Conservation (phyloP, 805 yeast genomes). For the Yarrowia alimentaria region DNA sequence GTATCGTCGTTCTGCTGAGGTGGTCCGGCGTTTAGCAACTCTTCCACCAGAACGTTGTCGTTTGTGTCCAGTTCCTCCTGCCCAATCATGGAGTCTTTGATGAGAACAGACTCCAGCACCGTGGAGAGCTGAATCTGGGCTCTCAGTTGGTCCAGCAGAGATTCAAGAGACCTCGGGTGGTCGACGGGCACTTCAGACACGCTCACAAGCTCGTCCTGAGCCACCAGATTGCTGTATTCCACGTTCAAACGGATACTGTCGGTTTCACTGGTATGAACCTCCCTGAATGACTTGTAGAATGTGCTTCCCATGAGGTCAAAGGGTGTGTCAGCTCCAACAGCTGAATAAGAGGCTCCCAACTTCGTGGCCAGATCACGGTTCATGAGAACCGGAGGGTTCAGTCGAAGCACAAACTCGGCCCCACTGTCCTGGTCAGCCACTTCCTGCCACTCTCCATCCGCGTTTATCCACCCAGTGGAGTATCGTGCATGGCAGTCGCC, state of each 20-base stretch:
- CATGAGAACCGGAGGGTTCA: slow-evolving; percentile 41
- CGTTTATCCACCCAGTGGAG: slow-evolving; percentile 34
- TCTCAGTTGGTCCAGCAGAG: slow-evolving; percentile 33
- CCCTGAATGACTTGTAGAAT: slow-evolving; percentile 17
- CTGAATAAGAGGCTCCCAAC: slow-evolving; percentile 26
- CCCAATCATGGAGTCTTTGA: slow-evolving; percentile 7
- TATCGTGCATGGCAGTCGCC: slow-evolving; percentile 27
- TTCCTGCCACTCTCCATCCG: slow-evolving; percentile 1
- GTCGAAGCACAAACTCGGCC: slow-evolving; percentile 38
- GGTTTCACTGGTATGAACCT: slow-evolving; percentile 11
- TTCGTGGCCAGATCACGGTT: slow-evolving; percentile 31
- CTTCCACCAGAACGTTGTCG: slow-evolving; percentile 25
- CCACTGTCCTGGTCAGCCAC: slow-evolving; percentile 29
- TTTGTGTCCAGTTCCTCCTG: slow-evolving; percentile 11
- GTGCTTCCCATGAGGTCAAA: slow-evolving; percentile 9
- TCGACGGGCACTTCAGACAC: slow-evolving; percentile 36
- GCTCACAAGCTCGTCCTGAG: slow-evolving; percentile 33
- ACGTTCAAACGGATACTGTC: slow-evolving; percentile 30
- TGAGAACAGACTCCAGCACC: slow-evolving; percentile 30
- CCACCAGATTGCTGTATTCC: slow-evolving; percentile 35
- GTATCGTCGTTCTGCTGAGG: slow-evolving; percentile 2
- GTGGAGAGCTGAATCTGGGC: slow-evolving; percentile 29
- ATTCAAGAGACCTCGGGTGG: slow-evolving; percentile 37
- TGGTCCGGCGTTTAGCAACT: slow-evolving; percentile 6
- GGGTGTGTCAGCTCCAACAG: slow-evolving; percentile 2